Conservation (phyloP, 2,329 filamentous ascomycete genomes). For the Pseudopyricularia cyperi region DNA sequence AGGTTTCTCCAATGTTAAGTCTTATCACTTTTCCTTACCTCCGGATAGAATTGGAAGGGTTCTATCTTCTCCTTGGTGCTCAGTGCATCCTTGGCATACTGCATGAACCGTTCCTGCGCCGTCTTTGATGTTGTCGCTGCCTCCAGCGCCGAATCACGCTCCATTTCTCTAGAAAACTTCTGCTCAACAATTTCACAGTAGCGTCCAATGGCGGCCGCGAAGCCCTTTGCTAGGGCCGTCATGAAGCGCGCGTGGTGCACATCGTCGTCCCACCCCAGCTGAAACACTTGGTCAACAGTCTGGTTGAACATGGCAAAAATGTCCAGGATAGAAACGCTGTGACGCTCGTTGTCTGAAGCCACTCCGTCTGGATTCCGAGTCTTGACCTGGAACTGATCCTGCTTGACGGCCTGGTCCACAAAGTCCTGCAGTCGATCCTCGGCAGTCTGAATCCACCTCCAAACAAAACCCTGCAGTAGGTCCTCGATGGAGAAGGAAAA, state of each 20-base stretch:
- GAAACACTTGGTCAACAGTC: conserved; percentile 72
- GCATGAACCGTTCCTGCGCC: conserved; percentile 83
- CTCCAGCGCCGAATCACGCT: conserved; percentile 77
- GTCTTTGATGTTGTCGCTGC: conserved; percentile 58
- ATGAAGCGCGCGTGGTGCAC: conserved; percentile 93
- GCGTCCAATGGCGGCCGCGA: conserved; percentile 67
- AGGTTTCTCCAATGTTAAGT: background rate
- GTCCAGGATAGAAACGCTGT: conserved; percentile 88
- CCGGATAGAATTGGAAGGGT: conserved; percentile 90
- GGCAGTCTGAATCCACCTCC: conserved; percentile 80
- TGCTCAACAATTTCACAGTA: conserved; percentile 90
- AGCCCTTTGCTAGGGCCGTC: conserved; percentile 78
- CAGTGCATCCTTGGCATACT: conserved; percentile 88
- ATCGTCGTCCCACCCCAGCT: conserved; percentile 86
- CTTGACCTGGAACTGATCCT: conserved; percentile 73
- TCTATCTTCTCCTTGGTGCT: conserved; percentile 85
- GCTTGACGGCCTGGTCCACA: conserved; percentile 81
- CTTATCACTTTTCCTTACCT: conserved; percentile 41
- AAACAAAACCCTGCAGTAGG: conserved; percentile 81
- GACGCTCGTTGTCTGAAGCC: conserved; percentile 66
- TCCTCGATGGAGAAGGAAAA: conserved; percentile 86
- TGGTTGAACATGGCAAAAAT: conserved; percentile 91
- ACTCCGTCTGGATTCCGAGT: conserved; percentile 48
- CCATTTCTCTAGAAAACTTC: conserved; percentile 83
- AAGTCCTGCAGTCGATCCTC: conserved; percentile 70